phyloP scores from a whole-genome alignment of 108 stramenopile species.

The Cyclotella baltica region DNA sequence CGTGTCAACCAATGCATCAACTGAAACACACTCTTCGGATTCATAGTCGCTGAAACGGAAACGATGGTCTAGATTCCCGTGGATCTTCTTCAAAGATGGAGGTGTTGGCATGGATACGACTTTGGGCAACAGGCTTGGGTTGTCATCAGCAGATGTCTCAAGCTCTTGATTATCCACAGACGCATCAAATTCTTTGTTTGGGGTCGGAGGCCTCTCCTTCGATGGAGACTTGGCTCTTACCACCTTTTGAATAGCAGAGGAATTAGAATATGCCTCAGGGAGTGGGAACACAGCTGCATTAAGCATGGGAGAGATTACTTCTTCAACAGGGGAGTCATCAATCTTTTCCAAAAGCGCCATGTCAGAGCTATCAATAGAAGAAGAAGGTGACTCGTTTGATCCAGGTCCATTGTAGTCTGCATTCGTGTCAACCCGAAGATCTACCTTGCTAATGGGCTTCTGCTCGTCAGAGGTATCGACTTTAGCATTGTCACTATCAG shows the following conservation, averaged over 20 bases:
- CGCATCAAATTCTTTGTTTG: neutral
- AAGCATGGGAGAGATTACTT: no score
- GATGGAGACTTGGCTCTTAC: neutral
- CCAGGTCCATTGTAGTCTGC: neutral
- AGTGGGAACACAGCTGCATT: neutral
- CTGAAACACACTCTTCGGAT: conserved; percentile 13
- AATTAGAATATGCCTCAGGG: neutral
- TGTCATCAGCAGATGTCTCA: neutral
- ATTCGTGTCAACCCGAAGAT: neutral
- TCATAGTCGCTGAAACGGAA: neutral
- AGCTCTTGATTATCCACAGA: neutral
- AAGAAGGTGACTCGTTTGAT: neutral
- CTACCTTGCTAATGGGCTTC: neutral
- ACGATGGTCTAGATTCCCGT: neutral
- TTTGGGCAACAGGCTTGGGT: neutral
- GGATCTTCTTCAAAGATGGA: neutral
- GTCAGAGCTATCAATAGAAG: neutral
- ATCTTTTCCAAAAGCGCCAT: no score
- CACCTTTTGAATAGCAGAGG: neutral
- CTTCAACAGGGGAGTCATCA: no score
- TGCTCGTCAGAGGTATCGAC: neutral
- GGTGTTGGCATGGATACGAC: neutral
- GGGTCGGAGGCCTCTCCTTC: neutral
- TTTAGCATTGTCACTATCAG: neutral
- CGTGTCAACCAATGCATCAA: neutral